Evolutionary conservation across 345 rosid genomes (phyloP), one percentile per base, ranked within the genome.

Genomic region (Sonneratia caseolaris): DNA sequence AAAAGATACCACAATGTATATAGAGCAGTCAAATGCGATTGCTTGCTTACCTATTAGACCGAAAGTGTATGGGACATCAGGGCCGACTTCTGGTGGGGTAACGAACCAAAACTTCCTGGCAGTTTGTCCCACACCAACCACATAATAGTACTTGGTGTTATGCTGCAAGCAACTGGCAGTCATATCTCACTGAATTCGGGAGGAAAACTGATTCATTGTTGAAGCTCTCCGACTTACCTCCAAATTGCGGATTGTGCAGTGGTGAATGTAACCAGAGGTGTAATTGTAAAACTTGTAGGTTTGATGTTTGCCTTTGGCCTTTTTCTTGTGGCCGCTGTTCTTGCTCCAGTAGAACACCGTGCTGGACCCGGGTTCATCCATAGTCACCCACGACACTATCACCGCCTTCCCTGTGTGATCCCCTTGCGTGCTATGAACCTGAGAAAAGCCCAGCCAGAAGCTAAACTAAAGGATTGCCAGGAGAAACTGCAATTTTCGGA

Each of bases 11-110:
- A 42, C 7, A 42, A 42, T 27, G 45, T 9, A 42, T 9, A 9
- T 42, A 9, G 5, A 42, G 10, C 10, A 42, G 45, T 42, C 10
- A 9, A 42, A 42, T 42, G 10, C 45, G 45, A 4, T 42, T 9
- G 45, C 10, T 42, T 42, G 45, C 10, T 42, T 42, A 86, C 91
- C 93, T 9, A 89, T 89, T 66, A 89, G 77, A 24, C 93, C 93
- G 53, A 85, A 89, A 55, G 93, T 85, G 71, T 84, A 81, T 3
- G 91, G 88, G 64, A 82, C 91, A 78, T 85, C 91, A 7, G 93
- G 93, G 55, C 91, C 93, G 8, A 73, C 78, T 21, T 82, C 79
- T 0, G 89, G 91, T 79, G 93, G 91, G 35, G 89, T 89, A 12
- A 15, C 48, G 64, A 86, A 85, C 75, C 72, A 73, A 76, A 88